A percentile compares a stretch with the other conserved stretches of the same genome.
Evolutionary conservation across 768 basidiomycete species (phyloP).

Genomic region (Megacollybia marginata): DNA sequence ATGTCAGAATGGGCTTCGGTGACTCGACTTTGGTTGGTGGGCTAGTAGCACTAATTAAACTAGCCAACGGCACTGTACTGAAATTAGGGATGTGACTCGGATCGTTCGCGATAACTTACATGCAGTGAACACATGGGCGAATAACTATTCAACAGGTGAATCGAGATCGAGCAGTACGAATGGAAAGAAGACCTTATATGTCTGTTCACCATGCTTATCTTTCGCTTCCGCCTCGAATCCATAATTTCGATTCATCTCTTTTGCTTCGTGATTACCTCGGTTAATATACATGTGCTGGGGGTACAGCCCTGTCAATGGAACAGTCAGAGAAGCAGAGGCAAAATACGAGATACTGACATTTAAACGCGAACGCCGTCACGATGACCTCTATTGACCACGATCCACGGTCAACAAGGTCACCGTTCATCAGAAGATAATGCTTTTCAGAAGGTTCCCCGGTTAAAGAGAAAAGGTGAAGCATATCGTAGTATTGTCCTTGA

Average conservation of each 20-base stretch:
- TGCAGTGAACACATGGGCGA: slow-evolving; percentile 88
- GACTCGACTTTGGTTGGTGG: slow-evolving; percentile 35
- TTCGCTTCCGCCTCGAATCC: slow-evolving; percentile 96
- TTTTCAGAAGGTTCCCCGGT: slow-evolving; percentile 80
- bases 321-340: background rate
- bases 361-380: slow-evolving; percentile 88
- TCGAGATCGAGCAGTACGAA: slow-evolving; percentile 2
- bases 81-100: slow-evolving; percentile 1
- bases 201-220: slow-evolving; percentile 93
- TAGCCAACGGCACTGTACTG: slow-evolving; percentile 79
- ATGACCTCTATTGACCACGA: slow-evolving; percentile 94
- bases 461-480: slow-evolving; percentile 78
- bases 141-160: slow-evolving; percentile 45
- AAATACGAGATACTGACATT: slow-evolving; percentile 50
- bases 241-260: slow-evolving; percentile 94
- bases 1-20: slow-evolving; percentile 63
- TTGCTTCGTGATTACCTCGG: slow-evolving; percentile 93
- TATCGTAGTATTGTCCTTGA: slow-evolving; percentile 90
- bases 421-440: slow-evolving; percentile 88
- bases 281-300: slow-evolving; percentile 89
- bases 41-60: slow-evolving; percentile 71
- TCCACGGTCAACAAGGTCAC: slow-evolving; percentile 97
- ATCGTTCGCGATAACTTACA: slow-evolving; percentile 39
- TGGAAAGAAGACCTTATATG: slow-evolving; percentile 62
- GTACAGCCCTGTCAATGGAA: slow-evolving; percentile 66